Conservation (phyloP, 2,329 filamentous ascomycete genomes). For the Fusarium falciforme region DNA sequence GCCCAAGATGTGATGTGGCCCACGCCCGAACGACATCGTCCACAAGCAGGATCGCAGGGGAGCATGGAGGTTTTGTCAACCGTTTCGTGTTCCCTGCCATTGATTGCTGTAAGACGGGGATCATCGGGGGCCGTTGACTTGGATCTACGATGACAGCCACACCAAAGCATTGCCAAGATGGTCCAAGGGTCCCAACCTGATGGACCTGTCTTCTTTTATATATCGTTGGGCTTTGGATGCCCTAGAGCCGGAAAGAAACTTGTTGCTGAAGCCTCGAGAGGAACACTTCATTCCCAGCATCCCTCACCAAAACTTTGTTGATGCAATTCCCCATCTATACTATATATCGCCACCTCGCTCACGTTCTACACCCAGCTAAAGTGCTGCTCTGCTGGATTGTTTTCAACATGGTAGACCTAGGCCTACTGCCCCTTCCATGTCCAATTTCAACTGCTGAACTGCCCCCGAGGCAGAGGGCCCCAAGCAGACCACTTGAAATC, state of each 20-base stretch:
- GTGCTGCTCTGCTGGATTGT: not conserved
- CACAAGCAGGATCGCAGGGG: not conserved
- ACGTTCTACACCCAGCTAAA: not conserved
- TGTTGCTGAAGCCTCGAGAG: no score
- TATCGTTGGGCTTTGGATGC: no score
- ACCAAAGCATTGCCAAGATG: not conserved
- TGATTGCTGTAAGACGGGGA: not conserved
- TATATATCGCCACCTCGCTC: not conserved
- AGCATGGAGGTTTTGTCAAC: not conserved
- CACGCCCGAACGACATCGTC: no score
- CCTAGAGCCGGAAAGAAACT: no score
- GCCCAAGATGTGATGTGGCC: no score
- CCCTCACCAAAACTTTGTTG: not conserved
- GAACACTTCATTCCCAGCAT: no score
- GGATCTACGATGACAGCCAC: not conserved
- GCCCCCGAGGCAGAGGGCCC: not conserved
- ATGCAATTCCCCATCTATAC: not conserved
- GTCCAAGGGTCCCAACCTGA: not conserved
- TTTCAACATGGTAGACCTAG: not conserved
- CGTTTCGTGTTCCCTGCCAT: not conserved
- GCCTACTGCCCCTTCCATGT: not conserved
- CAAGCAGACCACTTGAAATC: not conserved
- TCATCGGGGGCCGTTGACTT: not conserved
- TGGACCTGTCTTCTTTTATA: not conserved
- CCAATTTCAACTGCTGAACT: not conserved